Conservation (phyloP, 2,329 filamentous ascomycete genomes). For the Beauveria caledonica region DNA sequence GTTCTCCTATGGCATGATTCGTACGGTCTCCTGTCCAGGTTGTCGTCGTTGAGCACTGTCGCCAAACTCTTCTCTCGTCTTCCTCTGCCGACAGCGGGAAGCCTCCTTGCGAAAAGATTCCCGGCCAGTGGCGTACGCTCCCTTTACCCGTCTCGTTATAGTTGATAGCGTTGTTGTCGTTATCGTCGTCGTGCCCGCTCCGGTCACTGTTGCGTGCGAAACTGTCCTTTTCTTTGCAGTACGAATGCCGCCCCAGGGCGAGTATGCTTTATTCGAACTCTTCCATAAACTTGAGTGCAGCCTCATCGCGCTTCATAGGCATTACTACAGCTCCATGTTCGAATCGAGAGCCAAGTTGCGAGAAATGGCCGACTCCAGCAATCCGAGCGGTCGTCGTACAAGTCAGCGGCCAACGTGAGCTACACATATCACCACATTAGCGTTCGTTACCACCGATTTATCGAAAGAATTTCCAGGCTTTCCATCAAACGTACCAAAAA, state of each 20-base stretch:
- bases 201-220: constrained; percentile 68
- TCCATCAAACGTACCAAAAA: constrained; percentile 37
- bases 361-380: constrained; percentile 61
- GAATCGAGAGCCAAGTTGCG: constrained; percentile 49
- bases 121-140: constrained; percentile 60
- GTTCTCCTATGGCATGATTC: neutral
- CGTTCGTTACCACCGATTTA: neutral
- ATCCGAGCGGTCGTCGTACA: constrained; percentile 72
- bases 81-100: constrained; percentile 12
- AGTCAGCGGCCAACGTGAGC: constrained; percentile 76
- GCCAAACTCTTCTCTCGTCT: neutral
- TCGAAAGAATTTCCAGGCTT: too few relatives aligned
- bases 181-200: constrained; percentile 45
- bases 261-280: constrained; percentile 56
- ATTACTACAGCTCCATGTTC: constrained; percentile 67
- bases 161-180: constrained; percentile 34
- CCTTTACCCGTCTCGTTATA: constrained; percentile 23
- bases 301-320: constrained; percentile 68
- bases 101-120: constrained; percentile 41
- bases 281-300: constrained; percentile 51
- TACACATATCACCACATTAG: constrained; percentile 22
- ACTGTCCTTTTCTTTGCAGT: constrained; percentile 51
- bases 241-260: constrained; percentile 35
- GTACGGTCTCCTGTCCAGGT: neutral
- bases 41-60: too few relatives aligned